Evolutionary conservation across 1,284 basidiomycete species (phyloP).

Genomic region (Ustilago curta): DNA sequence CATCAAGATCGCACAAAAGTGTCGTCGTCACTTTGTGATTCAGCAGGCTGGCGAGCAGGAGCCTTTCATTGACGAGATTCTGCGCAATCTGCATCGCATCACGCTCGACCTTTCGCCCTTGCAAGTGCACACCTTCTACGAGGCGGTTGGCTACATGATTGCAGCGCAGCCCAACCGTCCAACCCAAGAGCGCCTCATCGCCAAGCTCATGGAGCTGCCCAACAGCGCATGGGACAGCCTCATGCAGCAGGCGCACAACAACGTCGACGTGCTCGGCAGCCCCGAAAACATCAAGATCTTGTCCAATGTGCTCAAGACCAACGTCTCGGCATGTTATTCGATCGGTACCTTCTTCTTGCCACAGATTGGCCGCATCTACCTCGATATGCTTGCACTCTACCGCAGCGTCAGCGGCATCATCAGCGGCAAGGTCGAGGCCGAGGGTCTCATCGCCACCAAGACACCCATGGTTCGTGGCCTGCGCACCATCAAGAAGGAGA

Average conservation of each 20-base stretch:
- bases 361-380: slow-evolving; percentile 93
- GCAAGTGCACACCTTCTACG: slow-evolving; percentile 77
- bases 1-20: slow-evolving; percentile 99
- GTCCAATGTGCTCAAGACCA: slow-evolving; percentile 97
- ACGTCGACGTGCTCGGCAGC: slow-evolving; percentile 90
- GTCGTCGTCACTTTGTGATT: slow-evolving; percentile 97
- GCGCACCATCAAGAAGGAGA: slow-evolving; percentile 98
- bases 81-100: slow-evolving; percentile 90
- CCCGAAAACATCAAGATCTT: slow-evolving; percentile 97
- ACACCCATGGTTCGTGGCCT: slow-evolving; percentile 95
- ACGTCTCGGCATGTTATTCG: slow-evolving; percentile 96
- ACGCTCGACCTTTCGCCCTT: slow-evolving; percentile 94
- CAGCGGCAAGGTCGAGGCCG: slow-evolving; percentile 85
- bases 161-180: slow-evolving; percentile 98
- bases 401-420: slow-evolving; percentile 98
- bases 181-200: slow-evolving; percentile 93
- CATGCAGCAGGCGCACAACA: slow-evolving; percentile 94
- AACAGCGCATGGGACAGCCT: slow-evolving; percentile 98
- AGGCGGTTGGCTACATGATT: slow-evolving; percentile 99
- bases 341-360: slow-evolving; percentile 97
- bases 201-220: slow-evolving; percentile 95
- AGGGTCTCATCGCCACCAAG: slow-evolving; percentile 90
- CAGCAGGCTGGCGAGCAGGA: slow-evolving; percentile 97
- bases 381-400: slow-evolving; percentile 98
- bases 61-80: slow-evolving; percentile 97